Evolutionary conservation across 1,284 basidiomycete species (phyloP).

Genomic region (Puccinia coronata): DNA sequence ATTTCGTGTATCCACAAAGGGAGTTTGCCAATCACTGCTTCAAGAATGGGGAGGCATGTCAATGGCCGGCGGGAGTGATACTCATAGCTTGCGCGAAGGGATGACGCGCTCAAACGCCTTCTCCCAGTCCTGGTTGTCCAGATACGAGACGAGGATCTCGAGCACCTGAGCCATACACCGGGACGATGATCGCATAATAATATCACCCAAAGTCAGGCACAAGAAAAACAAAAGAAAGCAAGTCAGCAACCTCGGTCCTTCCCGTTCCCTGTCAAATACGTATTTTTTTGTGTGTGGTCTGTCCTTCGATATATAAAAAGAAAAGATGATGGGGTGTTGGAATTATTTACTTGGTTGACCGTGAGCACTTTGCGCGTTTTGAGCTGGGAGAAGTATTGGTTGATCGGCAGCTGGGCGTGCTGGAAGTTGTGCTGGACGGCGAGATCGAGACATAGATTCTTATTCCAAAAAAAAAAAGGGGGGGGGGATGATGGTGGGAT

Average conservation of each 20-base stretch:
- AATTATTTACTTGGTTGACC: slow-evolving; percentile 90
- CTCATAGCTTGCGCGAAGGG: slow-evolving; percentile 22
- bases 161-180: too few species aligned
- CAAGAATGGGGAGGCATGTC: background rate
- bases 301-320: too few species aligned
- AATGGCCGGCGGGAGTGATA: too few species aligned
- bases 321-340: too few species aligned
- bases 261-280: too few species aligned
- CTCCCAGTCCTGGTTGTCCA: slow-evolving; percentile 26
- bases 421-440: slow-evolving; percentile 73
- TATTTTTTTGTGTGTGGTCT: too few species aligned
- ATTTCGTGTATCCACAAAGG: too few species aligned
- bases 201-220: too few species aligned
- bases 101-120: slow-evolving; percentile 32
- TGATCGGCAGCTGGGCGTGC: slow-evolving; percentile 88
- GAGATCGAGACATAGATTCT: slow-evolving; percentile 88
- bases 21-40: too few species aligned
- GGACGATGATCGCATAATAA: too few species aligned
- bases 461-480: slow-evolving; percentile 14
- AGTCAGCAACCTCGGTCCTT: too few species aligned
- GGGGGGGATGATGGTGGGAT: background rate
- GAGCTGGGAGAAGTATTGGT: slow-evolving; percentile 76
- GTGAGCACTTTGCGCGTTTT: slow-evolving; percentile 92
- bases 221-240: too few species aligned
- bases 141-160: slow-evolving; percentile 25